phyloP scores from a whole-genome alignment of 257 asterid species.

The Dorcoceras hygrometricum region DNA sequence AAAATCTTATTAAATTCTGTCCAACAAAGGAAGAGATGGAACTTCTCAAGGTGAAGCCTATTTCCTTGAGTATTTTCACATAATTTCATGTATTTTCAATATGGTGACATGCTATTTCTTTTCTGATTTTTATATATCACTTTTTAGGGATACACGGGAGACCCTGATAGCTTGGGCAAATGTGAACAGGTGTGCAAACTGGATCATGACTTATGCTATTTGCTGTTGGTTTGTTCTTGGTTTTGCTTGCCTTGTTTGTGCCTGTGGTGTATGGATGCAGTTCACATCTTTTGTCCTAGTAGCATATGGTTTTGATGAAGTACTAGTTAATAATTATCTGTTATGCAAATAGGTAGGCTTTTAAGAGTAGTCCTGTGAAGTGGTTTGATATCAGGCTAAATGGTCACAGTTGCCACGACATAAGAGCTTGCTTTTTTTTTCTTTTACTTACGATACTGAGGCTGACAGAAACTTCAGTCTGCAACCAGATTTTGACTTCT shows the following conservation, averaged over 20 bases:
- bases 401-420: constrained; percentile 6
- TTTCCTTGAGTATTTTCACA: constrained; percentile 17
- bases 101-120: constrained; percentile 10
- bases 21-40: constrained; percentile 99
- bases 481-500: not conserved
- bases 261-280: constrained; percentile 8
- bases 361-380: not conserved
- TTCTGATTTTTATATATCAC: constrained; percentile 25
- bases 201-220: constrained; percentile 18
- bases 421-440: not conserved
- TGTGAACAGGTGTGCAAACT: constrained; percentile 82
- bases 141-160: constrained; percentile 78
- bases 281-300: not conserved
- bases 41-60: constrained; percentile 74
- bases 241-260: constrained; percentile 3
- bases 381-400: not conserved
- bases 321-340: not conserved
- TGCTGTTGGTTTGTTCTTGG: not conserved
- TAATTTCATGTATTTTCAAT: constrained; percentile 12
- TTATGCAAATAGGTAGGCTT: not conserved
- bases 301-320: not conserved
- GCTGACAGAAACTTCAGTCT: not conserved
- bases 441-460: not conserved
- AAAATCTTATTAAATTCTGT: constrained; percentile 90
- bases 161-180: constrained; percentile 83